A percentile compares a stretch with the other conserved stretches of the same genome.
Evolutionary conservation across 2,329 filamentous ascomycete genomes (phyloP).

Genomic region (Penicillium sp.): DNA sequence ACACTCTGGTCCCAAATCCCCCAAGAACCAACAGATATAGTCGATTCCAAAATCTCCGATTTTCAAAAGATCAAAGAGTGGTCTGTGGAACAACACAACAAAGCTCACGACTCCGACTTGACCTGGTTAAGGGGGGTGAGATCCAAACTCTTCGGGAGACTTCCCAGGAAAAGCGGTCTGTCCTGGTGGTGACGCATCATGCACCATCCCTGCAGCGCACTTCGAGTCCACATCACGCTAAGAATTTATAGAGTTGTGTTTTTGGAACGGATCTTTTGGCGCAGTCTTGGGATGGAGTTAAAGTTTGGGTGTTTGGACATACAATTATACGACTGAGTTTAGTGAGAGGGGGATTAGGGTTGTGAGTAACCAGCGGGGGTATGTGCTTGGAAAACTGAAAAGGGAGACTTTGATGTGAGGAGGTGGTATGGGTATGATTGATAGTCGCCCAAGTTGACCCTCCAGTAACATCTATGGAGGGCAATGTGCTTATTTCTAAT

Average conservation of each 20-base stretch:
- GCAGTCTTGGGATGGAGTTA: slow-evolving; percentile 27
- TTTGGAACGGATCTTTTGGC: slow-evolving; percentile 55
- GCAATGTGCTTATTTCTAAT: neutral
- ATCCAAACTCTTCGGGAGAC: slow-evolving; percentile 26
- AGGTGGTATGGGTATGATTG: neutral
- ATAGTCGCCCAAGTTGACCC: neutral
- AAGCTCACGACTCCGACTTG: slow-evolving; percentile 49
- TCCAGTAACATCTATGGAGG: neutral
- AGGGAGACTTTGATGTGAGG: too few relatives aligned
- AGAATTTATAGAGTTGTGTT: slow-evolving; percentile 50
- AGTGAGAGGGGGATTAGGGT: slow-evolving; percentile 36
- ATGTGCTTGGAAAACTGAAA: slow-evolving; percentile 30
- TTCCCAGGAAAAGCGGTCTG: slow-evolving; percentile 1
- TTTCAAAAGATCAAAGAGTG: slow-evolving; percentile 56
- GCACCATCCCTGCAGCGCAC: slow-evolving; percentile 54
- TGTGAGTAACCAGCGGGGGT: slow-evolving; percentile 49
- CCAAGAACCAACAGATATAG: slow-evolving; percentile 37
- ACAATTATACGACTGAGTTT: slow-evolving; percentile 48
- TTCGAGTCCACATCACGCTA: slow-evolving; percentile 51
- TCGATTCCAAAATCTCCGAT: slow-evolving; percentile 53
- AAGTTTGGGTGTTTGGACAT: slow-evolving; percentile 49
- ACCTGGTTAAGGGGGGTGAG: slow-evolving; percentile 51
- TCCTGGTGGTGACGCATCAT: slow-evolving; percentile 60
- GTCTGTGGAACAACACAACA: slow-evolving; percentile 53
- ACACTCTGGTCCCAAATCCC: slow-evolving; percentile 58